Conservation (phyloP, 1,284 basidiomycete species). For the Xanthoconium separans region DNA sequence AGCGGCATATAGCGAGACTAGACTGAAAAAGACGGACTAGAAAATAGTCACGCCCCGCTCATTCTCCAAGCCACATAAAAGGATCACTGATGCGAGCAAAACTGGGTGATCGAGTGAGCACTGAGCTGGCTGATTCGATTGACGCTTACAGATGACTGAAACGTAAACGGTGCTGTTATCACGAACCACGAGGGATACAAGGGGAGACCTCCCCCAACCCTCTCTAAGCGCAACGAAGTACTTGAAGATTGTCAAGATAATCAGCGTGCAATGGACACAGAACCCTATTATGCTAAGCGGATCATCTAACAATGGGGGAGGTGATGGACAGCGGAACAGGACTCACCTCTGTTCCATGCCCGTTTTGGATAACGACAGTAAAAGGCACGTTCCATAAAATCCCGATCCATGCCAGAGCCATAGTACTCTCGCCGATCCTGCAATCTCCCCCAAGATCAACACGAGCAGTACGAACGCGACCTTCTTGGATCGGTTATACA, state of each 20-base stretch:
- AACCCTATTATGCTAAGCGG: slow-evolving; percentile 14
- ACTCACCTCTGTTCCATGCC: slow-evolving; percentile 10
- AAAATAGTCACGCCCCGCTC: slow-evolving; percentile 1
- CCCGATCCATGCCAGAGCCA: background rate
- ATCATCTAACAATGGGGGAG: too few relatives aligned
- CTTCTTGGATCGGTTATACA: slow-evolving; percentile 23
- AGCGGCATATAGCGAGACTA: background rate
- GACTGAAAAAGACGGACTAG: slow-evolving; percentile 16
- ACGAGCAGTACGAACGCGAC: slow-evolving; percentile 9
- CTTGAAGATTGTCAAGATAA: slow-evolving; percentile 20
- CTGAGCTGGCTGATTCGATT: background rate
- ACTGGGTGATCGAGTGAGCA: slow-evolving; percentile 14
- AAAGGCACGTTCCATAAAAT: slow-evolving; percentile 10
- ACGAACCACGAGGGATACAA: slow-evolving; percentile 23
- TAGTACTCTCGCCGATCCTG: background rate
- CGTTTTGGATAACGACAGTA: background rate
- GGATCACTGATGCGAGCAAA: slow-evolving; percentile 4
- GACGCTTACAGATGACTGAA: slow-evolving; percentile 1
- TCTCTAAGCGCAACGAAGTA: slow-evolving; percentile 10
- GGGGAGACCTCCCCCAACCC: slow-evolving; percentile 18
- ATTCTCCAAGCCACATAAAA: slow-evolving; percentile 8
- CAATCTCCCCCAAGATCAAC: slow-evolving; percentile 16
- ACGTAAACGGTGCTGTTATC: slow-evolving; percentile 15
- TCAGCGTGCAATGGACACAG: slow-evolving; percentile 15
- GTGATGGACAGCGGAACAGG: background rate